Base-by-base conservation (phyloP, 2,329 filamentous ascomycete species). In the Diaporthe sp. region DNA sequence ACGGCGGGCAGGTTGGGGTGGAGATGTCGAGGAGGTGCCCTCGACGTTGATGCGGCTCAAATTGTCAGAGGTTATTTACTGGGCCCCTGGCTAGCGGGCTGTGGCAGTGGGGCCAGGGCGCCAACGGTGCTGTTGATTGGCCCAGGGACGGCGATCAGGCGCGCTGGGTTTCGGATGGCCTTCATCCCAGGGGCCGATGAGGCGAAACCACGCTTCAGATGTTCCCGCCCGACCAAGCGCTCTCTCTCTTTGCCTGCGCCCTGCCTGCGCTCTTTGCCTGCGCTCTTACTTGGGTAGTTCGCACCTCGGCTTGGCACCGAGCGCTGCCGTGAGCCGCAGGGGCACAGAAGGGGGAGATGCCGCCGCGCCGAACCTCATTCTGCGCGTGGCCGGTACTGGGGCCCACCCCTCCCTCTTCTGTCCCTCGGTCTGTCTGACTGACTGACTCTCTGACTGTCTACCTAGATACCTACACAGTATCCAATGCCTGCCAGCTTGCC, bases 151-250 rank as follows among this genome's bases (percentile, higher is more conserved):
- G 74, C 80, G 78, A 79, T 82, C 80, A 82, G 79, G 81, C 81
- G 81, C 76, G 74, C 75, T 77, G 77, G 76, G 84, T 86, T 85
- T 86, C 84, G 84, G 74, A 78, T 80, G 79, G 28, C 68, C 33
- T 73, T 61, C 52, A 54, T 71, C 75, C 77, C 74, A 81, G 77
- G 78, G 80, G 77, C 72, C 80, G 83, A 82, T 84, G 83, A 85
- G 78, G 82, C 82, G 80, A 82, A 81, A 83, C 81, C 77, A 80
- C 74, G 76, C 73, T n/a, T 74, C 73, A 54, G 71, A 17, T 68
- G 30, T 25, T 54, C 64, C 64, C 47, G 64, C 30, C 30, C 64
- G 30, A 54, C 64, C 47, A 68, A 68, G 64, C 64, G 45, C 70
- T 17, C 55, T n/a, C 17, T 35, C 54, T 52, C 10, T 54, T 17